Percentiles rank a stretch among this genome's conserved stretches.
phyloP scores from a whole-genome alignment of 306 rosid species.

The Pterocarpus santalinus region DNA sequence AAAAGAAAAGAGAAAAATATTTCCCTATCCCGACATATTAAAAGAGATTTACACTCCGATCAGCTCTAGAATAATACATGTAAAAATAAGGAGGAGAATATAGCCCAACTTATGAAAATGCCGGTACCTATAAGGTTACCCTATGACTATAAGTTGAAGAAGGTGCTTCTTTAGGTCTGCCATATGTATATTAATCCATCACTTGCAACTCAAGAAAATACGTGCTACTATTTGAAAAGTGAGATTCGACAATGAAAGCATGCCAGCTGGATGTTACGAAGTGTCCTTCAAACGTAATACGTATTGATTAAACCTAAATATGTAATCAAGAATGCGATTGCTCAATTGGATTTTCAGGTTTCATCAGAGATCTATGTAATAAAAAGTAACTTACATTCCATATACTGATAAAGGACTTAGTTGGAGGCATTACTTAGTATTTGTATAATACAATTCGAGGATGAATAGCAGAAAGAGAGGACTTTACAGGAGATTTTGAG shows the following conservation, averaged over 20 bases:
- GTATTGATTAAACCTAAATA: conserved; percentile 33
- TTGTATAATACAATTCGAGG: conserved; percentile 4
- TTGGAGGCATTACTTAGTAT: neutral
- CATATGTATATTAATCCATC: conserved; percentile 32
- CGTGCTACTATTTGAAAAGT: conserved; percentile 41
- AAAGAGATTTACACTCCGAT: too few species aligned
- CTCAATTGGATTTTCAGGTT: neutral
- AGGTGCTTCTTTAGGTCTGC: conserved; percentile 38
- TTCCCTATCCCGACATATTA: too few species aligned
- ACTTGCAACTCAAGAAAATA: conserved; percentile 49
- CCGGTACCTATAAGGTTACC: conserved; percentile 7
- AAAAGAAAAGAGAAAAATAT: neutral
- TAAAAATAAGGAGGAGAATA: neutral
- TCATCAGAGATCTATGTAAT: neutral
- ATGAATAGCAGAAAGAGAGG: neutral
- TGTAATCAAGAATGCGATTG: conserved; percentile 20
- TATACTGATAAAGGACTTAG: conserved; percentile 23
- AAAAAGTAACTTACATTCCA: too few species aligned
- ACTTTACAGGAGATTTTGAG: neutral
- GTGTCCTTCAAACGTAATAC: conserved; percentile 40
- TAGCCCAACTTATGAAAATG: neutral
- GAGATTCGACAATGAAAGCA: conserved; percentile 48
- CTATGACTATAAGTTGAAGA: conserved; percentile 2
- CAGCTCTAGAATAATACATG: neutral
- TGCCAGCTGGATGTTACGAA: conserved; percentile 61